Evolutionary conservation across 192 early-diverging fungal species (phyloP), one percentile per base, ranked within the genome.

Genomic region (Diversispora eburnea): DNA sequence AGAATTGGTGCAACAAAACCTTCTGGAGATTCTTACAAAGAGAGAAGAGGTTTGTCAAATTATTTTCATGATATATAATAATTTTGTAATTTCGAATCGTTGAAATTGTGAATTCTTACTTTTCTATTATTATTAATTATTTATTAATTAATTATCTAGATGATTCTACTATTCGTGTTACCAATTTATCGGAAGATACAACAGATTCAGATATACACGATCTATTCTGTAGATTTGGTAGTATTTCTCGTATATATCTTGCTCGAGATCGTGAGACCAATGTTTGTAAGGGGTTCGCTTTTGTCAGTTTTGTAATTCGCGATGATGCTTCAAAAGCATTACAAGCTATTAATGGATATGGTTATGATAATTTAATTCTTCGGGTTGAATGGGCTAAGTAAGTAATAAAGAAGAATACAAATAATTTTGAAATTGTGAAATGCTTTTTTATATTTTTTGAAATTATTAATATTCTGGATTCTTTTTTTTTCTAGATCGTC

Each of bases 291-390:
- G 97, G 97, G 47, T 98, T 93, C 74, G 97, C 95, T 33, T 99
- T 97, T 79, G 92, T 99, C 45, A 92, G 88, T 46, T 99, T 92
- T 81, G 85, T 83, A 77, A 86, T 89, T 76, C 84, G 88, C 77
- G 89, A 91, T 60, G 87, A 91, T 74, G 96, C 95, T 59, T 90
- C 94, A 73, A 83, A 82, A 77, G 94, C 94, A 54, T 87, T 95
- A 75, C 85, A 86, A 71, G 89, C 88, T 75, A 88, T 99, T 77
- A 92, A 95, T 81, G 97, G 97, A 70, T 92, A 91, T 77, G 95
- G 95, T 76, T 99, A 95, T 82, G 96, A 97, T 83, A 95, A 91
- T 83, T 84, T 98, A 77, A 98, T 99, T 84, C 82, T 98, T 68
- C 87, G 84, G 73, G 94, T 90, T 67, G 95, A 98, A 80, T 92